These are phyloP conservation scores for Ogataea chonburiensis DNA, from an alignment of 805 yeast genomes.

Conservation along the genomic window DNA sequence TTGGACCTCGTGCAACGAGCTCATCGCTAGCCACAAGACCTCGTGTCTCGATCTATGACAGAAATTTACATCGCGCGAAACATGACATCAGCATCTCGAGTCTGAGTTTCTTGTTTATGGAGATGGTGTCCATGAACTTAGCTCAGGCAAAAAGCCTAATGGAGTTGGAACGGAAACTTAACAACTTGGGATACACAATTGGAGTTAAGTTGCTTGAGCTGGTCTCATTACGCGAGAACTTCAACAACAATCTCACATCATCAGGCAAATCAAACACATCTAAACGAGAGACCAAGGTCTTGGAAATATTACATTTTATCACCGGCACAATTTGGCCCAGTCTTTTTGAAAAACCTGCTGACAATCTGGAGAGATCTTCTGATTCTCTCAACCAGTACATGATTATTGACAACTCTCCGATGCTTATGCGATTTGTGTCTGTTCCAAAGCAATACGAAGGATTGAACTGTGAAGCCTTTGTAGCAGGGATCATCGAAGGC, in stretches of 20 bases:
- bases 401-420: slow-evolving; percentile 76
- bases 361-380: slow-evolving; percentile 40
- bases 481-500: slow-evolving; percentile 85
- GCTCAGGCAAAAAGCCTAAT: slow-evolving; percentile 62
- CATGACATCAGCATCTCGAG: slow-evolving; percentile 68
- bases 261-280: slow-evolving; percentile 64
- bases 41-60: slow-evolving; percentile 56
- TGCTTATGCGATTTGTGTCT: slow-evolving; percentile 67
- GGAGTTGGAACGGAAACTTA: slow-evolving; percentile 59
- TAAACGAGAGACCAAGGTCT: slow-evolving; percentile 61
- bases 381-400: slow-evolving; percentile 67
- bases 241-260: slow-evolving; percentile 35
- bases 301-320: slow-evolving; percentile 76
- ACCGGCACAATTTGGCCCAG: slow-evolving; percentile 72
- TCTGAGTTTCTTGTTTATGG: slow-evolving; percentile 67
- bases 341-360: slow-evolving; percentile 72
- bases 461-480: slow-evolving; percentile 76
- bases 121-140: slow-evolving; percentile 65
- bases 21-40: slow-evolving; percentile 4
- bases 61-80: slow-evolving; percentile 61
- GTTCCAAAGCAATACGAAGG: slow-evolving; percentile 78
- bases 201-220: slow-evolving; percentile 74
- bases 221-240: slow-evolving; percentile 64
- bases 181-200: slow-evolving; percentile 72
- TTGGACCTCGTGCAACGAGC: slow-evolving; percentile 33